Evolutionary conservation across 371 early-diverging fungal species (phyloP), one percentile per base, ranked within the genome.

Genomic region (Catenaria anguillulae): DNA sequence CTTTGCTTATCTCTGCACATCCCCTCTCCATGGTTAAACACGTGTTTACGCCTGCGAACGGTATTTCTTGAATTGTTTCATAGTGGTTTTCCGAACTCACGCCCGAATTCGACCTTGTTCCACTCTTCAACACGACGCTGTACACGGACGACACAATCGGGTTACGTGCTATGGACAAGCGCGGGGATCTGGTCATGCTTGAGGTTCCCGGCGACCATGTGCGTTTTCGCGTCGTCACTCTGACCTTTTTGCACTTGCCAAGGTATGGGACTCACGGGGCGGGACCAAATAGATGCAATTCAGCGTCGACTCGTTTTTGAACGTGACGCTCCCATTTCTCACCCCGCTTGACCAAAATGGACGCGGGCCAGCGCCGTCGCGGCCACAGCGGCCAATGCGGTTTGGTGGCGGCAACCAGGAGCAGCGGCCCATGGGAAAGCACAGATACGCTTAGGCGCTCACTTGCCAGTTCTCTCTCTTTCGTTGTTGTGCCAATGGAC

Each of bases 141-240:
- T 89, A 86, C 69, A 70, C 61, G 36, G 74, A 85, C 34, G 87
- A 89, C 70, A 77, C 81, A 80, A 70, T 89, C 8, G 90, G 89
- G 0, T 67, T 89, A 56, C 79, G 74, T 50, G 66, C 64, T 42
- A 66, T 88, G 50, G 73, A 84, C 50, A 67, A 80, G 37, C 63
- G 67, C 33, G 75, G 73, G 50, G 75, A 76, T 42, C 73, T 89
- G 15, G 69, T 74, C 54, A 84, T 84, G 73, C 69, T 83, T 21
- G 72, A 72, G 35, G 64, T 82, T 63, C 81, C 83, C 61, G 84
- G 85, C 56, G 73, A 74, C 58, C 90, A 89, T 69, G 23, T 33
- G 33, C 33, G 33, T 12, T 55, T 55, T 33, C 10, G n/a, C n/a
- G n/a, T n/a, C n/a, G n/a, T n/a, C n/a, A n/a, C n/a, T n/a, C n/a